phyloP scores from a whole-genome alignment of 2,329 filamentous ascomycete species.

The Knufia fluminis region DNA sequence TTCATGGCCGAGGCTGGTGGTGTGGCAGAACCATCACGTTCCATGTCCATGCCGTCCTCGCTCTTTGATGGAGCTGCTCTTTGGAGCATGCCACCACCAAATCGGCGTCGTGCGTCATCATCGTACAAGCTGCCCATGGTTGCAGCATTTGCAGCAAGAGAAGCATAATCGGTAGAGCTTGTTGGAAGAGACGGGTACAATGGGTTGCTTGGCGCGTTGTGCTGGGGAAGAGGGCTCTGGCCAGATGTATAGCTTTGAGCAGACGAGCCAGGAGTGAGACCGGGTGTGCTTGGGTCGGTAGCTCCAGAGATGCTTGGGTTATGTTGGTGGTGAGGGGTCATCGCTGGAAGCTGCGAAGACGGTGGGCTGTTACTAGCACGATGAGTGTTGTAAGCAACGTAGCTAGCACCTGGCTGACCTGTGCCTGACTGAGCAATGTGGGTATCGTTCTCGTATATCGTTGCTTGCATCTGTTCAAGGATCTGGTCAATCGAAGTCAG shows the following conservation, averaged over 20 bases:
- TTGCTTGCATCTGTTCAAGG: slow-evolving; percentile 90
- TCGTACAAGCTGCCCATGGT: slow-evolving; percentile 52
- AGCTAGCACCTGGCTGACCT: slow-evolving; percentile 63
- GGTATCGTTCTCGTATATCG: slow-evolving; percentile 86
- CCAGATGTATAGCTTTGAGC: slow-evolving; percentile 55
- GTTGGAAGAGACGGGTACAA: slow-evolving; percentile 58
- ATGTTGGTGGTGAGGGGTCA: slow-evolving; percentile 30
- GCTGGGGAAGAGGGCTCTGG: slow-evolving; percentile 44
- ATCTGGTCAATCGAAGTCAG: slow-evolving; percentile 89
- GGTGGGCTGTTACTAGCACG: slow-evolving; percentile 45
- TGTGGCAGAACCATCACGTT: slow-evolving; percentile 21
- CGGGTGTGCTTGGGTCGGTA: slow-evolving; percentile 46
- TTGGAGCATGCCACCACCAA: slow-evolving; percentile 53
- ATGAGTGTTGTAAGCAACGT: slow-evolving; percentile 45
- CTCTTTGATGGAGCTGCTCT: slow-evolving; percentile 39
- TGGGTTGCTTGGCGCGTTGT: slow-evolving; percentile 29
- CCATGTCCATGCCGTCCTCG: slow-evolving; percentile 31
- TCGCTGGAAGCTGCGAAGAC: slow-evolving; percentile 31
- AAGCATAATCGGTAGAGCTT: slow-evolving; percentile 45
- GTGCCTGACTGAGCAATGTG: slow-evolving; percentile 70
- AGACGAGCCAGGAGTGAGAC: slow-evolving; percentile 53
- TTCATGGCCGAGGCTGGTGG: slow-evolving; percentile 21
- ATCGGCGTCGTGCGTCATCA: slow-evolving; percentile 48
- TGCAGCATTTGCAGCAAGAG: slow-evolving; percentile 51
- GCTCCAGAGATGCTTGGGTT: slow-evolving; percentile 24